Conservation (phyloP, 2,329 filamentous ascomycete species). For the Pyrenochaeta sp. region DNA sequence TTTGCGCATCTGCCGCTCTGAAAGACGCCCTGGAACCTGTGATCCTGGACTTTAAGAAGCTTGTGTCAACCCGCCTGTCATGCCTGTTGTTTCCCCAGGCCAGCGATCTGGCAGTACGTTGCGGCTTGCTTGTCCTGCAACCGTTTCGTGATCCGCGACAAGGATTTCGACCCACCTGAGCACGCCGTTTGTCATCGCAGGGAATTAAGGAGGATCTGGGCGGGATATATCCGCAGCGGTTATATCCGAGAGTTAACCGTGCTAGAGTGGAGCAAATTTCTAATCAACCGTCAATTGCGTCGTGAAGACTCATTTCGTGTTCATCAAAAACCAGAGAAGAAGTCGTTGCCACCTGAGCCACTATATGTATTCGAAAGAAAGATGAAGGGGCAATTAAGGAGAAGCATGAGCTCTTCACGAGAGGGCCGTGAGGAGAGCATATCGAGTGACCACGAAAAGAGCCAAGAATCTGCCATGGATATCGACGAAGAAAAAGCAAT, state of each 20-base stretch:
- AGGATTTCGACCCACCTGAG: not conserved
- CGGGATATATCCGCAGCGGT: constrained; percentile 19
- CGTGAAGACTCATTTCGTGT: not conserved
- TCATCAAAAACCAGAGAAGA: not conserved
- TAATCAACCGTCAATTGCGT: not conserved
- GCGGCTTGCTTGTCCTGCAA: not conserved
- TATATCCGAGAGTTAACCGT: not conserved
- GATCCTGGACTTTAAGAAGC: not conserved
- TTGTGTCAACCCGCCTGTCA: not conserved
- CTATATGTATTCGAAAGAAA: not conserved
- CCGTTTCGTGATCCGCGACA: not conserved
- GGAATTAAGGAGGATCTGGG: constrained; percentile 9
- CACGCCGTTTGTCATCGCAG: constrained; percentile 10
- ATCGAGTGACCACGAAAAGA: constrained; percentile 25
- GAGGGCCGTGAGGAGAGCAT: constrained; percentile 14
- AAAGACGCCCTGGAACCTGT: not conserved
- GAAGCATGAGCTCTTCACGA: constrained; percentile 12
- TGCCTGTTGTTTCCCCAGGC: not conserved
- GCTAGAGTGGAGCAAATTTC: not conserved
- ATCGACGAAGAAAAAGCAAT: constrained; percentile 24
- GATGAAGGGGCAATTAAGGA: constrained; percentile 4
- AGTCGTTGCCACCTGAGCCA: not conserved
- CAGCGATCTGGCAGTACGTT: not conserved
- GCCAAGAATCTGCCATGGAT: constrained; percentile 6
- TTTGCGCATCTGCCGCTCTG: constrained; percentile 3